A percentile compares a stretch with the other conserved stretches of the same genome.
phyloP scores from a whole-genome alignment of 208 protist species.

The Acanthamoeba triangularis region DNA sequence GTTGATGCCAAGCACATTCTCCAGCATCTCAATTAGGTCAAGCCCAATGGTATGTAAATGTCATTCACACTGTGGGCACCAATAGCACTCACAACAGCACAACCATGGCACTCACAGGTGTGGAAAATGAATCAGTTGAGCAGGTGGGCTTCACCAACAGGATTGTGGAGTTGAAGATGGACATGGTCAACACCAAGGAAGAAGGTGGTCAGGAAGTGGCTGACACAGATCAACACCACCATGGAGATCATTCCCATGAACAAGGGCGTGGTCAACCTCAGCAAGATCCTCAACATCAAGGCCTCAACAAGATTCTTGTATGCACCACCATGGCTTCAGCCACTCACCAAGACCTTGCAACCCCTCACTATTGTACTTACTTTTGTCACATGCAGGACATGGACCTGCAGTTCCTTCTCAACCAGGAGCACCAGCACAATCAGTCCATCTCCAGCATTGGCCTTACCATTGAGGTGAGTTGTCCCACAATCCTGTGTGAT shows the following conservation, averaged over 20 bases:
- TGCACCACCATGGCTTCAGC: neutral
- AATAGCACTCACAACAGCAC: no score
- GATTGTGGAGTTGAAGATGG: slow-evolving; percentile 84
- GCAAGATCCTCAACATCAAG: slow-evolving; percentile 78
- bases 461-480: neutral
- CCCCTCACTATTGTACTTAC: neutral
- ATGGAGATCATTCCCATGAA: slow-evolving; percentile 39
- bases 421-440: slow-evolving; percentile 80
- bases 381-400: neutral
- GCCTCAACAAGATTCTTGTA: slow-evolving; percentile 68
- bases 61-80: no score
- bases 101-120: neutral
- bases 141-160: slow-evolving; percentile 84
- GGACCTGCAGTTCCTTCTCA: slow-evolving; percentile 46
- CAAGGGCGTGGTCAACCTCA: slow-evolving; percentile 46
- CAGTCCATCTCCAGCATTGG: slow-evolving; percentile 56
- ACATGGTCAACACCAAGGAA: slow-evolving; percentile 78
- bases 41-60: slow-evolving; percentile 34
- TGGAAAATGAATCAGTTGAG: slow-evolving; percentile 2
- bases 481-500: neutral
- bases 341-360: neutral
- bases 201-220: neutral
- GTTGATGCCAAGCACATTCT: slow-evolving; percentile 84
- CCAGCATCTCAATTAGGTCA: slow-evolving; percentile 77
- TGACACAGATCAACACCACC: slow-evolving; percentile 78